phyloP scores from a whole-genome alignment of 2,329 filamentous ascomycete genomes.

The Phaeosphaeriaceae sp. region DNA sequence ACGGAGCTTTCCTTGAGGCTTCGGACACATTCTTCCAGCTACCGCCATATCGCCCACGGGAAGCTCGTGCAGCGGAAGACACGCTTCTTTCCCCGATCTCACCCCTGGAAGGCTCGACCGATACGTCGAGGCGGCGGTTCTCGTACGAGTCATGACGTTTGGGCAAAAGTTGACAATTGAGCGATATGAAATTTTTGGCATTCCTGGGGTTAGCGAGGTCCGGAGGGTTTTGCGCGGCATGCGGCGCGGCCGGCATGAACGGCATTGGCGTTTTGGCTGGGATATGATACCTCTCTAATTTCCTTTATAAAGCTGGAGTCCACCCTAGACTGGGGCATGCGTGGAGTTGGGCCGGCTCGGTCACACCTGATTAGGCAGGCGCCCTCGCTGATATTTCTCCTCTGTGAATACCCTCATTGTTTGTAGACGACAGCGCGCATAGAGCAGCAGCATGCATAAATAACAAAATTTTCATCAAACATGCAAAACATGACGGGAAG shows the following conservation, averaged over 20 bases:
- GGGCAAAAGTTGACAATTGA: conserved; percentile 18
- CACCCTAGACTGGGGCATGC: conserved; percentile 17
- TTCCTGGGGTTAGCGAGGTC: conserved; percentile 10
- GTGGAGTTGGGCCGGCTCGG: conserved; percentile 5
- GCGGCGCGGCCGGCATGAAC: conserved; percentile 6
- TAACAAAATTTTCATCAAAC: neutral
- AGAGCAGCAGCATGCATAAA: conserved; percentile 5
- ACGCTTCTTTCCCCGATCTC: conserved; percentile 43
- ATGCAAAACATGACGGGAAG: neutral
- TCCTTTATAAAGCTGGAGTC: conserved; percentile 16
- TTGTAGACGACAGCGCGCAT: conserved; percentile 4
- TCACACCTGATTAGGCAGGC: conserved; percentile 8
- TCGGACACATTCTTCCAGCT: conserved; percentile 40
- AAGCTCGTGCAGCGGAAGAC: conserved; percentile 35
- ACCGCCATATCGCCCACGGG: conserved; percentile 29
- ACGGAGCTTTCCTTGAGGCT: conserved; percentile 41
- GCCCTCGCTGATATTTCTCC: neutral
- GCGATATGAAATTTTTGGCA: conserved; percentile 14
- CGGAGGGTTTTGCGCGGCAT: conserved; percentile 6
- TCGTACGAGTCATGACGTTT: conserved; percentile 47
- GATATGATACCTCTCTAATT: conserved; percentile 16
- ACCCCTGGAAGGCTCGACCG: conserved; percentile 39
- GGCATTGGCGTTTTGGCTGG: conserved; percentile 19
- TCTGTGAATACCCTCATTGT: conserved; percentile 15
- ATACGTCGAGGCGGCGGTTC: conserved; percentile 43